phyloP scores from a whole-genome alignment of 192 early-diverging fungal genomes.

The Gaertneriomyces sp. region DNA sequence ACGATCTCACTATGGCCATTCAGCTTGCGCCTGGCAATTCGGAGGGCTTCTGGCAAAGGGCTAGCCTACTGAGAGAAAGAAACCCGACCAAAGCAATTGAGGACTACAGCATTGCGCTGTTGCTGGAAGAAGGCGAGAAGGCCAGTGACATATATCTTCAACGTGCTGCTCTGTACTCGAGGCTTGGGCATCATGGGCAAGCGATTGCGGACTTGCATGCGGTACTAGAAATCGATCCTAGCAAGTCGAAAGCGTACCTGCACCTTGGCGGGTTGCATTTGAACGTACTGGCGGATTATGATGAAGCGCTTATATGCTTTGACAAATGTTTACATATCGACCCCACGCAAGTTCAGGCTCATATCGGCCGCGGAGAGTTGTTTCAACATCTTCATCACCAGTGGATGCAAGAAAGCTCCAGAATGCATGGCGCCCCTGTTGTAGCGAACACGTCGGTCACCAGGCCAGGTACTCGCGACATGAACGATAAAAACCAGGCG shows the following conservation, averaged over 20 bases:
- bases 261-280: conserved; percentile 51
- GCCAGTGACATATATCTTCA: conserved; percentile 47
- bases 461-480: too few species aligned
- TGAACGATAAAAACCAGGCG: background rate
- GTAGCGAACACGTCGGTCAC: too few species aligned
- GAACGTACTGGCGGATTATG: conserved; percentile 40
- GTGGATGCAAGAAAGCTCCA: too few species aligned
- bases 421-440: too few species aligned
- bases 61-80: conserved; percentile 43
- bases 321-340: conserved; percentile 44
- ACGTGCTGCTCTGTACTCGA: conserved; percentile 47
- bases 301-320: conserved; percentile 42
- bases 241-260: conserved; percentile 35
- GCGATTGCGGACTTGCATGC: conserved; percentile 41
- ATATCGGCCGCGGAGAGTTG: conserved; percentile 48
- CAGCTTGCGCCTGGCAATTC: conserved; percentile 41
- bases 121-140: conserved; percentile 40
- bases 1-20: conserved; percentile 47
- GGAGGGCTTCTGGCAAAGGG: conserved; percentile 44
- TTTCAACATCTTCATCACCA: conserved; percentile 41
- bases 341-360: conserved; percentile 38
- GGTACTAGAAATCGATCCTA: conserved; percentile 46
- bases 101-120: conserved; percentile 45
- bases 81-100: conserved; percentile 47
- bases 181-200: conserved; percentile 39